These are phyloP conservation scores for Fomitiporia mediterranea DNA, from an alignment of 1,284 basidiomycete genomes.

Conservation along the genomic window DNA sequence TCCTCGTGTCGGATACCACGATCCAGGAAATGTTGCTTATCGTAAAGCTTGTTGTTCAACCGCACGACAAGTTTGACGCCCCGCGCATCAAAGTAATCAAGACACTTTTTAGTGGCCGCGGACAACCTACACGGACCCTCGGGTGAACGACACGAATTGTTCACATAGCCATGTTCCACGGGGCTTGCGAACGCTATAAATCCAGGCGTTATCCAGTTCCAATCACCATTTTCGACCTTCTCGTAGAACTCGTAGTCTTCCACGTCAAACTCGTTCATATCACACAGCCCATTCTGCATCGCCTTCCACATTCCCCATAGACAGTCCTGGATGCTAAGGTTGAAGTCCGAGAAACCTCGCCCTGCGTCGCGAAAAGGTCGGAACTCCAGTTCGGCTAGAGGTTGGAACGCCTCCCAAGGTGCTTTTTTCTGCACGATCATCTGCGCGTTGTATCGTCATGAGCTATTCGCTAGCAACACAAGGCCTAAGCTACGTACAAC, in stretches of 20 bases:
- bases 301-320: slow-evolving; percentile 96
- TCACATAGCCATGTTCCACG: slow-evolving; percentile 73
- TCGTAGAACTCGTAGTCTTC: slow-evolving; percentile 94
- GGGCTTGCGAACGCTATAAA: slow-evolving; percentile 98
- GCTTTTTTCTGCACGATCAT: slow-evolving; percentile 89
- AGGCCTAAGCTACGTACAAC: slow-evolving; percentile 49
- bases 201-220: slow-evolving; percentile 92
- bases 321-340: slow-evolving; percentile 89
- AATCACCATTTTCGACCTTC: slow-evolving; percentile 95
- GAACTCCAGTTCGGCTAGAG: slow-evolving; percentile 86
- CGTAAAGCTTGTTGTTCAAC: slow-evolving; percentile 93
- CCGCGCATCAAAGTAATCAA: slow-evolving; percentile 87
- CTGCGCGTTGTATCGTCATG: slow-evolving; percentile 40
- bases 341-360: slow-evolving; percentile 88
- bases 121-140: slow-evolving; percentile 67
- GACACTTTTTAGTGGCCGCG: slow-evolving; percentile 79
- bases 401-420: slow-evolving; percentile 95
- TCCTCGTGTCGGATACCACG: slow-evolving; percentile 88
- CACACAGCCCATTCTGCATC: slow-evolving; percentile 82
- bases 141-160: slow-evolving; percentile 35
- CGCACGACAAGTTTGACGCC: slow-evolving; percentile 91
- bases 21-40: slow-evolving; percentile 79
- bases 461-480: slow-evolving; percentile 19
- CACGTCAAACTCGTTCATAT: slow-evolving; percentile 87
- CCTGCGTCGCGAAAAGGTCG: slow-evolving; percentile 97